Conservation (phyloP, 805 yeast species). For the Kodamaea restingae region DNA sequence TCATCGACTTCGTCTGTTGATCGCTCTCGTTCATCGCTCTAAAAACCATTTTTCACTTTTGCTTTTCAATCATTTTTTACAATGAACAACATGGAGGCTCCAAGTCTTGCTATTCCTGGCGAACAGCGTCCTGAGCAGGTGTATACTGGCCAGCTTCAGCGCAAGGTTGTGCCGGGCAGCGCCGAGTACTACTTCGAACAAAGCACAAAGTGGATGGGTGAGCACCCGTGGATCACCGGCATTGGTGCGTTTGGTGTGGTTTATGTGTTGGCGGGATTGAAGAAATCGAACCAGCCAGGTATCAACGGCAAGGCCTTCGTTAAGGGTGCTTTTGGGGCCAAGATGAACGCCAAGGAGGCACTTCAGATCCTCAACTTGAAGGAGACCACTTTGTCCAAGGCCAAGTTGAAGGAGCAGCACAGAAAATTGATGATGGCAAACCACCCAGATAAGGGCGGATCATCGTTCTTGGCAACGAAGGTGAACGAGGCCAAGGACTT, state of each 20-base stretch:
- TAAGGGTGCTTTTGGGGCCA: conserved; percentile 89
- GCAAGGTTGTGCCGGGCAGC: conserved; percentile 39
- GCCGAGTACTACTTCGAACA: conserved; percentile 65
- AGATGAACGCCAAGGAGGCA: conserved; percentile 88
- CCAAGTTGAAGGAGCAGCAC: conserved; percentile 72
- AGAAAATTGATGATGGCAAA: conserved; percentile 81
- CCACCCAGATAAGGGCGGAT: conserved; percentile 95
- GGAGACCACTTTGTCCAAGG: conserved; percentile 58
- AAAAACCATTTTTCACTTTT: too few species aligned
- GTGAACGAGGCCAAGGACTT: conserved; percentile 89
- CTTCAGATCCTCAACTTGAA: conserved; percentile 74
- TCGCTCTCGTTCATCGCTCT: too few species aligned
- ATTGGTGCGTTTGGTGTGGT: conserved; percentile 63
- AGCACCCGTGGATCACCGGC: conserved; percentile 74
- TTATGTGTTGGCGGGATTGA: conserved; percentile 62
- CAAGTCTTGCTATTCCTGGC: conserved; percentile 55
- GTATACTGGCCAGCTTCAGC: conserved; percentile 39
- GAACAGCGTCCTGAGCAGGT: conserved; percentile 27
- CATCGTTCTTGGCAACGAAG: conserved; percentile 83
- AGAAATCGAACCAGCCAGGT: conserved; percentile 67
- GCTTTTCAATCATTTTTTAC: conserved; percentile 5
- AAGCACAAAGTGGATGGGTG: conserved; percentile 54
- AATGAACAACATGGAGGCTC: conserved; percentile 45
- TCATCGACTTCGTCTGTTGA: too few species aligned
- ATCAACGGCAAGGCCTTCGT: conserved; percentile 60